These are phyloP conservation scores for Xerocomus brunneocitrinus DNA, from an alignment of 768 basidiomycete species.

Conservation along the genomic window DNA sequence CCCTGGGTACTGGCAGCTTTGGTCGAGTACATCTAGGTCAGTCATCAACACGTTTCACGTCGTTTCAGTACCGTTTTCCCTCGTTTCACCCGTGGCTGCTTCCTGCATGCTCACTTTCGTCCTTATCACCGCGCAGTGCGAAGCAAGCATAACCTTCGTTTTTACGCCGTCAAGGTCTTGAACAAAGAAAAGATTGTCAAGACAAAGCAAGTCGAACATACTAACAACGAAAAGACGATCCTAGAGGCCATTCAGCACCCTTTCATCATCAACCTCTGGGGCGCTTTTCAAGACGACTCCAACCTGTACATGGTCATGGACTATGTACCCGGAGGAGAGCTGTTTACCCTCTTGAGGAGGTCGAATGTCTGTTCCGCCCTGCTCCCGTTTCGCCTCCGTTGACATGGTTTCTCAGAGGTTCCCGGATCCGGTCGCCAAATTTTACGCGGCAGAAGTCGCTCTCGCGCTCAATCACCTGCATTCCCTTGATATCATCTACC, in stretches of 20 bases:
- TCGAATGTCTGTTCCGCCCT: slow-evolving; percentile 61
- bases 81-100: background rate
- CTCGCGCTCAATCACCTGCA: slow-evolving; percentile 91
- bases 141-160: slow-evolving; percentile 91
- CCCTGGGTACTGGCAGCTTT: slow-evolving; percentile 92
- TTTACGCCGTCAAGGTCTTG: slow-evolving; percentile 93
- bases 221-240: slow-evolving; percentile 90
- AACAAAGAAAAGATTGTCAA: slow-evolving; percentile 89
- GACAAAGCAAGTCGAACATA: slow-evolving; percentile 95
- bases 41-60: slow-evolving; percentile 1
- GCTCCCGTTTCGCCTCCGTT: slow-evolving; percentile 7
- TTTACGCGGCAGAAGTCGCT: slow-evolving; percentile 94
- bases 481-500: slow-evolving; percentile 84
- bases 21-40: slow-evolving; percentile 90
- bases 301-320: slow-evolving; percentile 99
- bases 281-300: slow-evolving; percentile 83
- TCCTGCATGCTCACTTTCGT: background rate
- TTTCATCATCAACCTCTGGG: slow-evolving; percentile 96
- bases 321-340: slow-evolving; percentile 93
- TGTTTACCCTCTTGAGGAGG: slow-evolving; percentile 88
- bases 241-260: slow-evolving; percentile 83
- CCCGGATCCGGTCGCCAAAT: slow-evolving; percentile 95
- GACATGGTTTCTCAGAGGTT: slow-evolving; percentile 57
- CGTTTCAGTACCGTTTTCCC: background rate
- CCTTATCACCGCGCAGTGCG: slow-evolving; percentile 49